Percentiles rank a stretch among this genome's conserved stretches.
Conservation (phyloP, 176 grass and related monocot species). For the Lolium multiflorum region DNA sequence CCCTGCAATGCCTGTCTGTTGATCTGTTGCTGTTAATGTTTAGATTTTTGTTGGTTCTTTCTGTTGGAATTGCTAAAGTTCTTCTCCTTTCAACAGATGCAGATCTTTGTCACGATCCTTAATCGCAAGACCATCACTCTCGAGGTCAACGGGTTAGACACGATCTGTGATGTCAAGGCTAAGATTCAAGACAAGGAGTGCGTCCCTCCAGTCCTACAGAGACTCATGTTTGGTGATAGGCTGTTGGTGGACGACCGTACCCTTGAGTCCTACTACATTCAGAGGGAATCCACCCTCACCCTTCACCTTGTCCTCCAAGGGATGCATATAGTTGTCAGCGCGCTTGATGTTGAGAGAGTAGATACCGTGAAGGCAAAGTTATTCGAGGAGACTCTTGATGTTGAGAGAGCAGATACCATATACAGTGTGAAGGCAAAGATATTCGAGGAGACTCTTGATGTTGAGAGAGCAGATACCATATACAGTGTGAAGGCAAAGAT, state of each 20-base stretch:
- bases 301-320: background rate
- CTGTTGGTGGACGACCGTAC: background rate
- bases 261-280: background rate
- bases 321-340: background rate
- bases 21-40: background rate
- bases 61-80: background rate
- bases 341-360: too few relatives aligned
- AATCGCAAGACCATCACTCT: background rate
- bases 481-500: too few relatives aligned
- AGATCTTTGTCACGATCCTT: background rate
- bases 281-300: background rate
- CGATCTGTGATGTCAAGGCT: background rate
- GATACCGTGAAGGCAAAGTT: too few relatives aligned
- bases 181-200: constrained; percentile 17
- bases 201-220: background rate
- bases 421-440: too few relatives aligned
- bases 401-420: too few relatives aligned
- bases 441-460: background rate
- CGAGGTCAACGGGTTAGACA: background rate
- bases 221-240: background rate
- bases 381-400: too few relatives aligned
- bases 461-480: too few relatives aligned
- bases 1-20: background rate
- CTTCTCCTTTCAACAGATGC: background rate
- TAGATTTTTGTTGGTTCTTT: background rate